Evolutionary conservation across 1,284 basidiomycete species (phyloP).

Genomic region (Filobasidium uniguttulatum): DNA sequence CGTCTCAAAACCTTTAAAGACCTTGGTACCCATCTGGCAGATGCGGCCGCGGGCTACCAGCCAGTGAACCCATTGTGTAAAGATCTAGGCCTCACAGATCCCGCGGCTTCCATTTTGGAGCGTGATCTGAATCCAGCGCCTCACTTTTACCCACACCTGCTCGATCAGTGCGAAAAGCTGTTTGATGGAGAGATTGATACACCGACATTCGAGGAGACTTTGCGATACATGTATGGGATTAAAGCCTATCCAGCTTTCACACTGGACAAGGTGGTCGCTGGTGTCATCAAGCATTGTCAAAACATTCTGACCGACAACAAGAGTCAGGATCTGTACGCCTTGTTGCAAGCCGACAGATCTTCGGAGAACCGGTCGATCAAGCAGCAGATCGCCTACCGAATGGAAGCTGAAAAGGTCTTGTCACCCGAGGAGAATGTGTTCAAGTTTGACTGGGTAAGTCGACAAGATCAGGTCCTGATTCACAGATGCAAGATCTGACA

Average conservation of each 20-base stretch:
- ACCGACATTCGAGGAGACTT: conserved; percentile 79
- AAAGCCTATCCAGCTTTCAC: conserved; percentile 89
- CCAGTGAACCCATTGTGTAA: conserved; percentile 45
- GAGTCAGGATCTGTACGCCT: conserved; percentile 68
- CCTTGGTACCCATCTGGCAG: conserved; percentile 43
- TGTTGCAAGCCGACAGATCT: conserved; percentile 60
- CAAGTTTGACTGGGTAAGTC: conserved; percentile 75
- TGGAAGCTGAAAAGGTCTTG: conserved; percentile 66
- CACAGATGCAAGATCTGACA: background rate
- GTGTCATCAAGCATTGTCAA: conserved; percentile 79
- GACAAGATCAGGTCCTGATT: conserved; percentile 13
- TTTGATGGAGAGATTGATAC: conserved; percentile 89
- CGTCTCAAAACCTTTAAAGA: conserved; percentile 70
- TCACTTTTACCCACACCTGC: conserved; percentile 73
- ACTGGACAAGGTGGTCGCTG: conserved; percentile 77
- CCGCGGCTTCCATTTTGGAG: conserved; percentile 36
- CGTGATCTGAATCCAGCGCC: conserved; percentile 41
- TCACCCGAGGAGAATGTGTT: conserved; percentile 84
- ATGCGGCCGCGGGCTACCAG: conserved; percentile 24
- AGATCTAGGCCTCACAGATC: conserved; percentile 51
- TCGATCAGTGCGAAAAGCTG: conserved; percentile 83
- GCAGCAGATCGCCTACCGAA: conserved; percentile 71
- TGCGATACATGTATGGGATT: conserved; percentile 92
- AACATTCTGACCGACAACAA: conserved; percentile 61
- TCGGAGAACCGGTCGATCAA: conserved; percentile 48